Evolutionary conservation across 345 rosid species (phyloP).

Genomic region (Euphorbia peplus): DNA sequence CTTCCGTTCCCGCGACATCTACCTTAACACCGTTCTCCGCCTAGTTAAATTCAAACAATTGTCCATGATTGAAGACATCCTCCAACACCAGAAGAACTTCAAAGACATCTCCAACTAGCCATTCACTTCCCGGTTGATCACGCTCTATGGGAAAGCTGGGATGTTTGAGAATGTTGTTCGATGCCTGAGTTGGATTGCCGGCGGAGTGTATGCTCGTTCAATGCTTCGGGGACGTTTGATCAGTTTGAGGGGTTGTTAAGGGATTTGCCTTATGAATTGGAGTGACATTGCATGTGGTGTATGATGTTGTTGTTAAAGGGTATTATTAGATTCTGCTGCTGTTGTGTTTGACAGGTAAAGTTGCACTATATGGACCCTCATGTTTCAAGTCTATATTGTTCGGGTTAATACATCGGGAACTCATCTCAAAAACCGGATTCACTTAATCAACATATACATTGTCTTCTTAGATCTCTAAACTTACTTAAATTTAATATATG

Average conservation of each 20-base stretch:
- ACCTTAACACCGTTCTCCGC: neutral
- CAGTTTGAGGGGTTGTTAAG: slow-evolving; percentile 42
- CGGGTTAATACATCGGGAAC: too few species aligned
- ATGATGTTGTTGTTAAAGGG: slow-evolving; percentile 59
- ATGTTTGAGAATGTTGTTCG: neutral
- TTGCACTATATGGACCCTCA: too few species aligned
- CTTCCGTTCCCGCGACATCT: slow-evolving; percentile 1
- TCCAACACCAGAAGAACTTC: slow-evolving; percentile 1
- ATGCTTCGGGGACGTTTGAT: slow-evolving; percentile 36
- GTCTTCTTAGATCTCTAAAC: too few species aligned
- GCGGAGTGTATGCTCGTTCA: neutral
- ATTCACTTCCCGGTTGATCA: neutral
- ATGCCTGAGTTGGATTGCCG: neutral
- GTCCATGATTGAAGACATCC: neutral
- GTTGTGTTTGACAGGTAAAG: slow-evolving; percentile 44
- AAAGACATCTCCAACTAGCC: neutral
- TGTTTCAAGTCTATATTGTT: too few species aligned
- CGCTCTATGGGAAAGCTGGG: neutral
- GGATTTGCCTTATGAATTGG: slow-evolving; percentile 45
- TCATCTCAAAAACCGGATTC: too few species aligned
- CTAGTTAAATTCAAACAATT: neutral
- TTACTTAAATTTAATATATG: too few species aligned
- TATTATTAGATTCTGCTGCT: slow-evolving; percentile 46
- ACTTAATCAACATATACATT: too few species aligned
- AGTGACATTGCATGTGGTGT: slow-evolving; percentile 46